A percentile compares a stretch with the other conserved stretches of the same genome.
These are phyloP conservation scores for Condylostoma magnum DNA, from an alignment of 169 alveolate species.

Conservation along the genomic window DNA sequence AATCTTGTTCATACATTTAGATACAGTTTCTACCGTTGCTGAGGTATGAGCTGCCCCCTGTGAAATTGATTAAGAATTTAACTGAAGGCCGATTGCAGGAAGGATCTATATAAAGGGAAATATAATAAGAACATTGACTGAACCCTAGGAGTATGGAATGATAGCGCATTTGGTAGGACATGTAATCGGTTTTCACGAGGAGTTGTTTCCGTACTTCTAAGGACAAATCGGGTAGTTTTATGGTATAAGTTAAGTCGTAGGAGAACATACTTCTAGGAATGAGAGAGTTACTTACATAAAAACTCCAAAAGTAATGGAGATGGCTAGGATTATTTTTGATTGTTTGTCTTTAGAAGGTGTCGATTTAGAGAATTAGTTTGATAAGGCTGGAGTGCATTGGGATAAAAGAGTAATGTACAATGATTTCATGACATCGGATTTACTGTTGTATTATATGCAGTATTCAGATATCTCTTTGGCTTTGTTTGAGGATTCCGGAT, in stretches of 20 bases:
- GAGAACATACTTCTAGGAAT: background rate
- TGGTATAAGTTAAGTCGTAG: background rate
- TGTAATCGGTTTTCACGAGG: background rate
- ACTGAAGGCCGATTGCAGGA: slow-evolving; percentile 8
- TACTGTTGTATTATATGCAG: slow-evolving; percentile 30
- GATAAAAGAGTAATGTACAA: slow-evolving; percentile 45
- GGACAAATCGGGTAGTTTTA: background rate
- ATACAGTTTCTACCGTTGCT: background rate
- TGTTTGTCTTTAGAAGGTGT: slow-evolving; percentile 34
- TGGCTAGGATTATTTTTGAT: slow-evolving; percentile 31
- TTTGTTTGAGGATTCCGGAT: slow-evolving; percentile 55
- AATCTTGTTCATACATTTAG: background rate
- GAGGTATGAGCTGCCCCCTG: slow-evolving; percentile 1
- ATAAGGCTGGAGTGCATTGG: slow-evolving; percentile 42
- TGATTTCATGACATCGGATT: slow-evolving; percentile 46
- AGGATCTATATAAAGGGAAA: background rate
- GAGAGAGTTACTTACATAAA: slow-evolving; percentile 26
- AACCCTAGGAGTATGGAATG: background rate
- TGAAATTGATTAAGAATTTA: background rate
- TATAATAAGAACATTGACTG: background rate
- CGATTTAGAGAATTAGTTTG: slow-evolving; percentile 33
- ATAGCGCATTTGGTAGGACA: slow-evolving; percentile 13
- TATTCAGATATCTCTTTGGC: slow-evolving; percentile 46
- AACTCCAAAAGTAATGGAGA: slow-evolving; percentile 36
- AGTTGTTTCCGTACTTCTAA: background rate